Evolutionary conservation across 306 rosid species (phyloP).

Genomic region (Gastrolobium villosum): DNA sequence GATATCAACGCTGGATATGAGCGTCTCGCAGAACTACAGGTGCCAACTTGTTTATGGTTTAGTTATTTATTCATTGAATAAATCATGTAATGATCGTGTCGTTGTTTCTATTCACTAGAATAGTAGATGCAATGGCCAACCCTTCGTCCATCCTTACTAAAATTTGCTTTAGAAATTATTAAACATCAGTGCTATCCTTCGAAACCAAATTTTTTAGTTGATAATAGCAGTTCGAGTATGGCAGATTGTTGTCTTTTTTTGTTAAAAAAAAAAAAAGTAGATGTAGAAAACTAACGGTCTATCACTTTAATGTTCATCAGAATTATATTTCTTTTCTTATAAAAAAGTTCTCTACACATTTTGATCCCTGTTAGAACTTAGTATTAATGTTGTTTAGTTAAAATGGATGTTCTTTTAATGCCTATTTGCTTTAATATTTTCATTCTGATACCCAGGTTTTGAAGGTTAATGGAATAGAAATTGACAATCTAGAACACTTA

Average conservation of each 20-base stretch:
- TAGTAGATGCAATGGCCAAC: background rate
- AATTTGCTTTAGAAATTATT: background rate
- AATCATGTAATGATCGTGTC: background rate
- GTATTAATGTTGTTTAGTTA: slow-evolving; percentile 25
- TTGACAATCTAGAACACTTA: slow-evolving; percentile 77
- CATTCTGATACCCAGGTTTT: slow-evolving; percentile 65
- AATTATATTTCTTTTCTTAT: background rate
- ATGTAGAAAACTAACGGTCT: background rate
- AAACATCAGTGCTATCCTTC: slow-evolving; percentile 2
- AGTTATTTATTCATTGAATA: slow-evolving; percentile 9
- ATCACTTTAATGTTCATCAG: background rate
- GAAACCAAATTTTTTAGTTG: background rate
- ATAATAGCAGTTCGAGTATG: background rate
- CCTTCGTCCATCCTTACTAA: background rate
- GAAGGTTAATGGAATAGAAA: slow-evolving; percentile 80
- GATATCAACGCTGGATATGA: slow-evolving; percentile 95
- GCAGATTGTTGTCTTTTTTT: background rate
- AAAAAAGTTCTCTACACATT: background rate
- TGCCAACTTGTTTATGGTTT: slow-evolving; percentile 44
- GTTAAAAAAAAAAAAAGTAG: background rate
- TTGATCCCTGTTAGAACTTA: slow-evolving; percentile 15
- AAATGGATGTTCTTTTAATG: slow-evolving; percentile 5
- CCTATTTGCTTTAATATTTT: slow-evolving; percentile 27
- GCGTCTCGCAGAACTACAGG: slow-evolving; percentile 94
- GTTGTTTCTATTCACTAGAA: background rate